phyloP scores from a whole-genome alignment of 2,329 filamentous ascomycete genomes.

The Magnaporthales sp. region DNA sequence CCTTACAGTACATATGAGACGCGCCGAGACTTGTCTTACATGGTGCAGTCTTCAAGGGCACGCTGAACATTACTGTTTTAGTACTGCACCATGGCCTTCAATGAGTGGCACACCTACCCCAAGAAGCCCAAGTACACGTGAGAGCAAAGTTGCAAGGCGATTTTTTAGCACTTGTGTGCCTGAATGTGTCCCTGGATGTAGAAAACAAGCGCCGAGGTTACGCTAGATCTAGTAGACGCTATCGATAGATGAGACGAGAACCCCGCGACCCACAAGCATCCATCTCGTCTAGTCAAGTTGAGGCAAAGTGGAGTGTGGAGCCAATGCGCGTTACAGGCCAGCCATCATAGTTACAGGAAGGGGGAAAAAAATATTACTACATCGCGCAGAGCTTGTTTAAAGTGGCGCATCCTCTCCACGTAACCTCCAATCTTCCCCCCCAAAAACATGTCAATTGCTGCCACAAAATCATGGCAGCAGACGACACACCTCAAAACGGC shows the following conservation, averaged over 20 bases:
- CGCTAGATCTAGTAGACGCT: background rate
- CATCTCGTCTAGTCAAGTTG: no score
- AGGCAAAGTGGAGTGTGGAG: background rate
- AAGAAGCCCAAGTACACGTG: no score
- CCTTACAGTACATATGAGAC: no score
- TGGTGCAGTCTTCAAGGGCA: no score
- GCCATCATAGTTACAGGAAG: background rate
- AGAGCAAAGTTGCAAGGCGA: no score
- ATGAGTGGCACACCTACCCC: no score
- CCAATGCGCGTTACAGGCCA: background rate
- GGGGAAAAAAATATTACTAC: background rate
- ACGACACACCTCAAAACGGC: constrained; percentile 1
- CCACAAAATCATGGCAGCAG: background rate
- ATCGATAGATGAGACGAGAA: background rate
- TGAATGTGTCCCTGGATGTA: background rate
- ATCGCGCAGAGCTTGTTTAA: background rate
- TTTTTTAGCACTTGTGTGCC: no score
- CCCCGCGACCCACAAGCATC: background rate
- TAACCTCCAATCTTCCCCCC: background rate
- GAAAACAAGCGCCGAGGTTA: background rate
- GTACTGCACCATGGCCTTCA: no score
- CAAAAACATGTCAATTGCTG: background rate
- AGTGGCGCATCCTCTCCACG: background rate
- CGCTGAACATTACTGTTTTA: no score
- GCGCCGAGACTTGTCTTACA: no score